Base-by-base conservation (phyloP, 306 rosid genomes). In the Oemleria cerasiformis region DNA sequence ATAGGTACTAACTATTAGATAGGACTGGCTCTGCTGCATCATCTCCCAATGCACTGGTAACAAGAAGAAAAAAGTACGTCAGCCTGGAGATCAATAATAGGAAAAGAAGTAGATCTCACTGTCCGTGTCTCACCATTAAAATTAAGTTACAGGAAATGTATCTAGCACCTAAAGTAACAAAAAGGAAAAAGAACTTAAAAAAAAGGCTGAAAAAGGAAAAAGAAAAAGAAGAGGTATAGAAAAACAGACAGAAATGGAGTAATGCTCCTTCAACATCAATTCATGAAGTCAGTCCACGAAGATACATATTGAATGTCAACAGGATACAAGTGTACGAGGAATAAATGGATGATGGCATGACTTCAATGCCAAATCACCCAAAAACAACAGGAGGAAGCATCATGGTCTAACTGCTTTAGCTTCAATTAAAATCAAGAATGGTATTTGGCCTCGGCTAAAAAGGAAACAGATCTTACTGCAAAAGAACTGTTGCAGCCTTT, bases 401-500 rank as follows among this genome's bases (percentile, higher is more conserved):
- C 50, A 23, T 14, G 53, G 44, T 67, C 17, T 9, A 45, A 15
- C 40, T 38, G 21, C 8, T 45, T 65, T 30, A 30, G 3, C 36
- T 30, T 30, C 36, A 13, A 65, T 45, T 15, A 14, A 66, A 30
- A 67, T 65, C 54, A 65, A 30, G 42, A 65, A 45, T 44, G n/a
- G 63, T 69, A 51, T 38, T 39, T 53, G 20, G 39, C 54, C 47
- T 20, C 3, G 1, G 5, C 21, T 41, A 25, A 54, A 74, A 53
- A n/a, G 58, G 62, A 71, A 65, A 12, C 43, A 10, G 59, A 79
- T 54, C 88, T 78, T 77, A 94, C 98, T 75, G 66, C 47, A 91
- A 81, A 79, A 94, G 90, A 82, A 91, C 39, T 66, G 70, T 82
- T 6, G 98, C 97, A 43, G 96, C 97, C 73, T 91, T 95, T 79